Conservation (phyloP, 2,329 filamentous ascomycete species). For the Cadophora luteo-olivacea region DNA sequence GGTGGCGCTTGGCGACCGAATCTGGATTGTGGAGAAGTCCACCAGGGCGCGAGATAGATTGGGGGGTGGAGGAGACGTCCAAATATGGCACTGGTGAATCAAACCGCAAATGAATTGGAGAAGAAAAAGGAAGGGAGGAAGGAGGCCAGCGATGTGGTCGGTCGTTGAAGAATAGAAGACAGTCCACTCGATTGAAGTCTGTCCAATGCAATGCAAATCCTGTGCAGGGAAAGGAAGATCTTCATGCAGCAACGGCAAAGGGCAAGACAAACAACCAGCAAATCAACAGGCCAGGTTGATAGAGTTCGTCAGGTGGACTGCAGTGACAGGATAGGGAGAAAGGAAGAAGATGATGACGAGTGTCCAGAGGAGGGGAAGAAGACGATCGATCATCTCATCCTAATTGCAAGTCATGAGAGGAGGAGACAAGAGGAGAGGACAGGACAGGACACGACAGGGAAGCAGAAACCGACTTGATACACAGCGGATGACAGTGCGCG, state of each 20-base stretch:
- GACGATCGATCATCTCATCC: constrained; percentile 13
- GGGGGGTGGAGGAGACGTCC: neutral
- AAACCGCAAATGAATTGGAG: neutral
- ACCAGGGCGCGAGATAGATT: constrained; percentile 5
- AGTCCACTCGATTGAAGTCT: neutral
- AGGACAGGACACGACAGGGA: neutral
- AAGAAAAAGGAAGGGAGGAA: constrained; percentile 11
- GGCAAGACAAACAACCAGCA: neutral
- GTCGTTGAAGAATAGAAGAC: neutral
- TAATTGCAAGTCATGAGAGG: neutral
- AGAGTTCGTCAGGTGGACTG: neutral
- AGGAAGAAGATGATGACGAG: constrained; percentile 9
- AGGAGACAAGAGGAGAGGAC: neutral
- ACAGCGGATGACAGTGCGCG: constrained; percentile 15
- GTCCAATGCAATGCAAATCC: constrained; percentile 10
- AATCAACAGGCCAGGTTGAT: constrained; percentile 10
- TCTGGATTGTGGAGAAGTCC: constrained; percentile 23
- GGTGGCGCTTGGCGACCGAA: constrained; percentile 22
- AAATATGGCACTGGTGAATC: neutral
- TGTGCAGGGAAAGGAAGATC: constrained; percentile 10
- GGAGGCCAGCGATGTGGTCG: neutral
- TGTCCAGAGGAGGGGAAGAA: neutral
- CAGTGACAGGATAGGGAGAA: neutral
- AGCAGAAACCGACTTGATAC: constrained; percentile 26
- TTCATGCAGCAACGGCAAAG: constrained; percentile 11